These are phyloP conservation scores for Tetrapisispora iriomotensis DNA, from an alignment of 805 yeast species.

Conservation along the genomic window DNA sequence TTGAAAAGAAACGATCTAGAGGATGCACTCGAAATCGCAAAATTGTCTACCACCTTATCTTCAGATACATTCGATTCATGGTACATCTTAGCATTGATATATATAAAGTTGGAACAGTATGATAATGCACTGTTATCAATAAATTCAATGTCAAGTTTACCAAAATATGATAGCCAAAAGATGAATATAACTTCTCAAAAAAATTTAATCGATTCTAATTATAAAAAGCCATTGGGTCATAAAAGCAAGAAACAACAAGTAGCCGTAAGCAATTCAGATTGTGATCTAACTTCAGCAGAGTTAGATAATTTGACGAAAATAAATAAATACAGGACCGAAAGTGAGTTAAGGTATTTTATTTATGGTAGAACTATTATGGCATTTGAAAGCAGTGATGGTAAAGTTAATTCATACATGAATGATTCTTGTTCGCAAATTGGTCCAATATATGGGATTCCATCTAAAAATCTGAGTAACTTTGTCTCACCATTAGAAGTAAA, in stretches of 20 bases:
- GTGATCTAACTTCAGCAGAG: slow-evolving; percentile 18
- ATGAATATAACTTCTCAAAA: slow-evolving; percentile 5
- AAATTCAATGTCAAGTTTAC: slow-evolving; percentile 26
- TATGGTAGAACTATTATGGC: slow-evolving; percentile 28
- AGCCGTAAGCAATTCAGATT: neutral
- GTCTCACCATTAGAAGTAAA: slow-evolving; percentile 24
- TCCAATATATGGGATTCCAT: slow-evolving; percentile 27
- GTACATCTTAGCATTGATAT: slow-evolving; percentile 22
- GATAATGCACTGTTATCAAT: slow-evolving; percentile 21
- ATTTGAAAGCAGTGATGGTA: slow-evolving; percentile 17
- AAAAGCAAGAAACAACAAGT: slow-evolving; percentile 3
- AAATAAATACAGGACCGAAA: slow-evolving; percentile 13
- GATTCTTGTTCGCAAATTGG: slow-evolving; percentile 20
- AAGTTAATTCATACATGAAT: slow-evolving; percentile 19
- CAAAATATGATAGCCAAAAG: slow-evolving; percentile 15
- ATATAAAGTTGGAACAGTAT: slow-evolving; percentile 17
- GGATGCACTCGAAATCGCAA: slow-evolving; percentile 19
- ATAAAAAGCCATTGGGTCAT: slow-evolving; percentile 20
- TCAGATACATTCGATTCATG: slow-evolving; percentile 27
- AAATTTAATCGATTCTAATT: slow-evolving; percentile 10
- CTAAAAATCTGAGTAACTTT: slow-evolving; percentile 22
- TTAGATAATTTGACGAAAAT: slow-evolving; percentile 8
- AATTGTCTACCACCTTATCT: slow-evolving; percentile 18
- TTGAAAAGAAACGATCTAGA: slow-evolving; percentile 18
- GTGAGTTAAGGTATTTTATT: slow-evolving; percentile 15